phyloP scores from a whole-genome alignment of 805 yeast genomes.

The Teunomyces kruisii region DNA sequence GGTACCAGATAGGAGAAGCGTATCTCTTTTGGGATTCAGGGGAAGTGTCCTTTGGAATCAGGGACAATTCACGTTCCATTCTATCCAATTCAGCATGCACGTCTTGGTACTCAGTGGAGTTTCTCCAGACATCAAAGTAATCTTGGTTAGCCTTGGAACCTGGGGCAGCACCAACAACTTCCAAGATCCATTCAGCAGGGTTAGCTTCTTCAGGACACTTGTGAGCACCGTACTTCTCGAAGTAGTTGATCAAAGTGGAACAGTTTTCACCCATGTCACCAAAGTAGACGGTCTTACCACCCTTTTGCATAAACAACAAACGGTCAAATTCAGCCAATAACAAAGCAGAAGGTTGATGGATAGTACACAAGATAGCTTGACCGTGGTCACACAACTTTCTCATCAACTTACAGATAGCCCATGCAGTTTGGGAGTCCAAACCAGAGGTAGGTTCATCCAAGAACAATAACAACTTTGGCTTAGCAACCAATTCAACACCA shows the following conservation, averaged over 20 bases:
- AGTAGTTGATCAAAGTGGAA: constrained; percentile 56
- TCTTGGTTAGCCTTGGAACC: constrained; percentile 71
- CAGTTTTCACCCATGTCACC: constrained; percentile 77
- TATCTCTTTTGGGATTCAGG: constrained; percentile 24
- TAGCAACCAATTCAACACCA: constrained; percentile 43
- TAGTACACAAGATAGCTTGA: constrained; percentile 73
- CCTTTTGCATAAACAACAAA: constrained; percentile 61
- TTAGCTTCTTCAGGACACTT: constrained; percentile 45
- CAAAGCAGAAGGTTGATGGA: constrained; percentile 76
- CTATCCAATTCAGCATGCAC: constrained; percentile 12
- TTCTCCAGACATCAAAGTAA: constrained; percentile 64
- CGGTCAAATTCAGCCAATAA: constrained; percentile 68
- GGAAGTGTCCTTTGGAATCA: constrained; percentile 23
- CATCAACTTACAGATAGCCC: constrained; percentile 69
- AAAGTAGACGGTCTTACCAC: constrained; percentile 79
- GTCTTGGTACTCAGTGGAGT: constrained; percentile 17
- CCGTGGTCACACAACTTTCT: constrained; percentile 69
- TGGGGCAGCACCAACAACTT: constrained; percentile 80
- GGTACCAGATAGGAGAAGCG: constrained; percentile 26
- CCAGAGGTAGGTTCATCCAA: constrained; percentile 46
- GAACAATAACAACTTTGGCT: constrained; percentile 35
- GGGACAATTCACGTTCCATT: constrained; percentile 15
- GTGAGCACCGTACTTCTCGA: constrained; percentile 68
- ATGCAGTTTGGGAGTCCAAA: constrained; percentile 44
- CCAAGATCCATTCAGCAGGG: constrained; percentile 76